Percentiles rank a stretch among this genome's conserved stretches.
Conservation (phyloP, 2,329 filamentous ascomycete species). For the Mycosphaerelloides madeirae region DNA sequence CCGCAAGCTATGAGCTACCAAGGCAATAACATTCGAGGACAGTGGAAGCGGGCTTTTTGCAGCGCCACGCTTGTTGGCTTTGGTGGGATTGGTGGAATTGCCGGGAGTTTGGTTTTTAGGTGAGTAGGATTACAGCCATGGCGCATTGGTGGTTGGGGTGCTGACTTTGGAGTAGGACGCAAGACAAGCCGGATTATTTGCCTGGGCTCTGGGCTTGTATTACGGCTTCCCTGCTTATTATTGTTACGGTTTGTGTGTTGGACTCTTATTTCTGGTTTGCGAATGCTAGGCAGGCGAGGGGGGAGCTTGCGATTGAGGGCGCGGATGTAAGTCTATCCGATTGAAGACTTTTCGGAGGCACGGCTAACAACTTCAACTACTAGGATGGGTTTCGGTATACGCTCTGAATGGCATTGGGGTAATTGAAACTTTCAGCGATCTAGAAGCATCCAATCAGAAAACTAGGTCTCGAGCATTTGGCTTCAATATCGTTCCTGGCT, state of each 20-base stretch:
- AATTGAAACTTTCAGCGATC: too few species aligned
- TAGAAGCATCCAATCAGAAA: too few species aligned
- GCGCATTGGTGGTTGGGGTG: not conserved
- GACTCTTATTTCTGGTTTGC: slow-evolving; percentile 20
- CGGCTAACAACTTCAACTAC: not conserved
- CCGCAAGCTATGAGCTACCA: slow-evolving; percentile 71
- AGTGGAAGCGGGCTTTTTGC: slow-evolving; percentile 80
- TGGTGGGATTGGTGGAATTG: slow-evolving; percentile 41
- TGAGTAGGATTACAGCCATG: not conserved
- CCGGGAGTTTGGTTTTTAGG: slow-evolving; percentile 15
- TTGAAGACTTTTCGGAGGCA: too few species aligned
- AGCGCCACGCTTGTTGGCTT: slow-evolving; percentile 70
- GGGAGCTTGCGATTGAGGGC: slow-evolving; percentile 20
- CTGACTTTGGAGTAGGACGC: slow-evolving; percentile 3
- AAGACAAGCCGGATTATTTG: slow-evolving; percentile 20
- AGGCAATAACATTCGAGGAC: slow-evolving; percentile 79
- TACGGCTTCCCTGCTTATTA: slow-evolving; percentile 20
- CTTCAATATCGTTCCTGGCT: too few species aligned
- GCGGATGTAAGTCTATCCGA: slow-evolving; percentile 19
- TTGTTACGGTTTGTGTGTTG: slow-evolving; percentile 15
- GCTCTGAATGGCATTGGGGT: not conserved
- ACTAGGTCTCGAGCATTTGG: too few species aligned
- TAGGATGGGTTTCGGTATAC: slow-evolving; percentile 22
- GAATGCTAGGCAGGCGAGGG: slow-evolving; percentile 19
- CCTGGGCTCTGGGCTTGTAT: slow-evolving; percentile 25